Base-by-base conservation (phyloP, 2,329 filamentous ascomycete genomes). In the Didymella pomorum region DNA sequence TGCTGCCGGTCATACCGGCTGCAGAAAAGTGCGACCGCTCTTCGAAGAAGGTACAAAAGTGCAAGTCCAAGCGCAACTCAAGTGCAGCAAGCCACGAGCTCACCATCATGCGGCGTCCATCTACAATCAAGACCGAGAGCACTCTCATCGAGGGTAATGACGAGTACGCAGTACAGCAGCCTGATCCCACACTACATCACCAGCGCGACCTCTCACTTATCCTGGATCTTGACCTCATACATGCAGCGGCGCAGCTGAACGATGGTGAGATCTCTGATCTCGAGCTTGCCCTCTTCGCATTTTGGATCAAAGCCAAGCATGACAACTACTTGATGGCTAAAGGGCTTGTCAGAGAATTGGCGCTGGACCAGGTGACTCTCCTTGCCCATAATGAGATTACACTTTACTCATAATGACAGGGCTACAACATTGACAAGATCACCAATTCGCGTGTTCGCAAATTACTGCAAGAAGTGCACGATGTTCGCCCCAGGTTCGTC, bases 301-400 rank as follows among this genome's bases (percentile, higher is more conserved):
- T 53, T 26, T 76, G 71, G 70, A 66, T 75, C 50, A 61, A 54
- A 5, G 58, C 67, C 20, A 62, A 61, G 18, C 18, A 49, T 1
- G 58, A 66, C 16, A 63, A 75, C 53, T 72, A 69, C 23, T 35
- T 66, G 1, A 21, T 61, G 12, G 72, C 70, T 0, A 72, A 61
- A 46, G 29, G 51, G n/a, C 48, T 70, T 21, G 63, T 76, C 25
- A 65, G 73, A 2, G 71, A 76, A 58, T 48, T 76, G 4, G 53
- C 44, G 6, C 45, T 73, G 1, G 70, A 73, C 35, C 68, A 71
- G 57, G 71, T 71, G 37, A 39, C 52, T 48, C 41, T 26, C 5
- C 14, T 43, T 14, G 6, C 12, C 29, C 3, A 5, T 31, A 6
- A 16, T 16, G 14, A 11, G 16, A 31, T 16, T n/a, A 8, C 16